Evolutionary conservation across 2,329 filamentous ascomycete species (phyloP).

Genomic region (Phoma sp.): DNA sequence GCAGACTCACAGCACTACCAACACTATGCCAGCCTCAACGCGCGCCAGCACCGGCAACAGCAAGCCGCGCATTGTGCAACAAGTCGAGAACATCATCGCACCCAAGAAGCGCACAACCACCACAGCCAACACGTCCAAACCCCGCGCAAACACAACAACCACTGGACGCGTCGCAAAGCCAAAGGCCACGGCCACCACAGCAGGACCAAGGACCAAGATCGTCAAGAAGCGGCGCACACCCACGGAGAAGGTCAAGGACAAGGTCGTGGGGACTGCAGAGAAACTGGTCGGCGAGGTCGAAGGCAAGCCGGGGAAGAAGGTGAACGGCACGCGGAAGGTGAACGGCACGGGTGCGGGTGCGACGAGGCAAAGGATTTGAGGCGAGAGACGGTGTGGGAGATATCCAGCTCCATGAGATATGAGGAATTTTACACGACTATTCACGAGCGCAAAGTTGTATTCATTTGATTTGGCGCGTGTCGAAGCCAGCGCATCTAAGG

Average conservation of each 20-base stretch:
- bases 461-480: not conserved
- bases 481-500: not conserved
- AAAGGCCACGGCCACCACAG: conserved; percentile 20
- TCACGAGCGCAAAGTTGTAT: not conserved
- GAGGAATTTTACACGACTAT: not conserved
- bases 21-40: conserved; percentile 14
- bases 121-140: conserved; percentile 47
- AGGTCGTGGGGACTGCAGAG: conserved; percentile 31
- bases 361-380: not conserved
- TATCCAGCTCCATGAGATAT: not conserved
- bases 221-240: conserved; percentile 35
- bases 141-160: conserved; percentile 47
- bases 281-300: conserved; percentile 33
- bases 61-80: conserved; percentile 60
- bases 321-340: conserved; percentile 8
- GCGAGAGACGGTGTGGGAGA: not conserved
- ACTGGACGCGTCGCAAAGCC: conserved; percentile 37
- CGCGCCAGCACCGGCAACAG: conserved; percentile 39
- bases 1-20: not conserved
- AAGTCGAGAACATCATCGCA: conserved; percentile 55
- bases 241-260: conserved; percentile 37
- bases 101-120: conserved; percentile 46
- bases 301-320: conserved; percentile 40
- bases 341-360: conserved; percentile 6
- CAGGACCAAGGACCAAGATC: conserved; percentile 25